Evolutionary conservation across 768 basidiomycete species (phyloP), one percentile per base, ranked within the genome.

Genomic region (Boletellus ananas): DNA sequence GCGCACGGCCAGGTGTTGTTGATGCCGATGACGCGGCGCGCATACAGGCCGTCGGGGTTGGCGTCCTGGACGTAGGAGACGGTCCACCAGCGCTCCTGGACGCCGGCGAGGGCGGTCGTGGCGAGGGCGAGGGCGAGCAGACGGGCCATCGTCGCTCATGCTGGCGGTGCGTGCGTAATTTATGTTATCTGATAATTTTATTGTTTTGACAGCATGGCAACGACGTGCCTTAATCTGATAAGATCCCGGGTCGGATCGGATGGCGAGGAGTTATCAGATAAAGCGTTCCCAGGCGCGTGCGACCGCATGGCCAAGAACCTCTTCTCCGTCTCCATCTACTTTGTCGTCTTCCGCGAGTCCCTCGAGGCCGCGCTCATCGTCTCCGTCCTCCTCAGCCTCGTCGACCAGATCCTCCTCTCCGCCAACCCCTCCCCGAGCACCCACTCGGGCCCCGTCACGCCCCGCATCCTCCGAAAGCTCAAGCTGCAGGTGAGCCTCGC

Each of bases 261-360:
- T 23, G 23, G 23, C 3, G 29, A 3, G 8, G n/a, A 17, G 35
- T 45, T 52, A 52, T 52, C 51, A 39, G 51, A 52, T 52, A 52
- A 52, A 39, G 18, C 10, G 29, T 29, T 29, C 3, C 34, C 23
- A 23, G 23, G 23, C 23, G 23, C 23, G 23, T 23, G 4, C 6
- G 10, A 16, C 23, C 16, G 7, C 37, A 47, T 47, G 46, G 27
- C 37, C 54, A 79, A 23, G 23, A 23, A 83, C 62, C 72, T 94
- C 48, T 96, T 96, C 72, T 90, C 88, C 50, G 79, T 94, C 49
- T 84, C 92, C 62, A 92, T 97, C 58, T 96, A 94, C 76, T 93
- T 97, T 79, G 93, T 96, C 72, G 84, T 94, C 72, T 93, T 95
- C 69, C 82, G 94, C 64, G 94, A 96, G 79, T 88, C 91, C 5